A percentile compares a stretch with the other conserved stretches of the same genome.
These are phyloP conservation scores for Mycena vulgaris DNA, from an alignment of 768 basidiomycete genomes.

Conservation along the genomic window DNA sequence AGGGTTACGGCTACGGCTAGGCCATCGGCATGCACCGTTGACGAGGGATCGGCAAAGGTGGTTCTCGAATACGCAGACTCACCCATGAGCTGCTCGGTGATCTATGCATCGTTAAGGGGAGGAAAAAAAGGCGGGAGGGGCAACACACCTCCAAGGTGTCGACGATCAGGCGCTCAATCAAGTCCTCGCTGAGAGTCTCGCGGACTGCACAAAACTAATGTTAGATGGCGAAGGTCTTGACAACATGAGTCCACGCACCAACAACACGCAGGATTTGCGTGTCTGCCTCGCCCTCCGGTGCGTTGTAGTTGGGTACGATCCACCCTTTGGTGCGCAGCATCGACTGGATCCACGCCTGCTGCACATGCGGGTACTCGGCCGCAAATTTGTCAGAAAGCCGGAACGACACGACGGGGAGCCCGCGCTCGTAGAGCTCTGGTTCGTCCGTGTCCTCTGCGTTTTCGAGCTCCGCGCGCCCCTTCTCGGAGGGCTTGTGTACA, in stretches of 20 bases:
- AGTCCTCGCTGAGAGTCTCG: conserved; percentile 69
- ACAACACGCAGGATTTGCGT: conserved; percentile 75
- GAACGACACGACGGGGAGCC: conserved; percentile 77
- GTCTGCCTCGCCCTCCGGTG: conserved; percentile 65
- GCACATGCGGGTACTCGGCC: conserved; percentile 65
- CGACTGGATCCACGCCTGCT: conserved; percentile 67
- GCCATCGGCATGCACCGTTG: conserved; percentile 3
- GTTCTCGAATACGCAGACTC: conserved; percentile 41
- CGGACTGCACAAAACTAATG: conserved; percentile 56
- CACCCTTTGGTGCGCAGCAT: conserved; percentile 52
- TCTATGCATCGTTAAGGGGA: no score
- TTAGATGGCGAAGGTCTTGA: conserved; percentile 45
- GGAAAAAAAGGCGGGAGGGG: no score
- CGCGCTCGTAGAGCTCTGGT: conserved; percentile 64
- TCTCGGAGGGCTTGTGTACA: conserved; percentile 60
- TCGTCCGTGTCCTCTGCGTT: conserved; percentile 54
- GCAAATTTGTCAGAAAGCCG: conserved; percentile 67
- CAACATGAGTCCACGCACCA: conserved; percentile 46
- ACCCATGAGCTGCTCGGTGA: conserved; percentile 65
- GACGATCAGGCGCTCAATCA: conserved; percentile 64
- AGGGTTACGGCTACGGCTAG: conserved; percentile 2
- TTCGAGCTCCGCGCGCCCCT: conserved; percentile 34
- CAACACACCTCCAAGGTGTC: conserved; percentile 69
- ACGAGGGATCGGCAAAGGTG: conserved; percentile 26
- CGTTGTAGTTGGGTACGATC: conserved; percentile 75